Evolutionary conservation across 371 early-diverging fungal species (phyloP), one percentile per base, ranked within the genome.

Genomic region (Rhizomucor miehei): DNA sequence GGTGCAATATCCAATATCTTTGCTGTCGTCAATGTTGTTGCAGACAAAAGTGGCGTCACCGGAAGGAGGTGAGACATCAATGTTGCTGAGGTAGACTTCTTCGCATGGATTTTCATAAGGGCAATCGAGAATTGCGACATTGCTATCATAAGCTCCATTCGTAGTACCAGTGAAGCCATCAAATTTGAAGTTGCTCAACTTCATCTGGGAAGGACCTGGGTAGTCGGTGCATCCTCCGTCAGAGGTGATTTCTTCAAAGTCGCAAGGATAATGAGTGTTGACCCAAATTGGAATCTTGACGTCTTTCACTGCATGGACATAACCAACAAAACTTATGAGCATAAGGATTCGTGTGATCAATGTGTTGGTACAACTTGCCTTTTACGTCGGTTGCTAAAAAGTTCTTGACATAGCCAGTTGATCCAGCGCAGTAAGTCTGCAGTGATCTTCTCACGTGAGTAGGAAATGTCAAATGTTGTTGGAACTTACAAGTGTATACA

Each of bases 181-280:
- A 25, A 56, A 56, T 11, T n/a, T n/a, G 11, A 56, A 14, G 35
- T 49, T 49, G 56, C 49, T 49, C 10, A 49, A 43, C 35, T 56
- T 16, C 10, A 56, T 48, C 21, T 38, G 16, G 34, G 56, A 56
- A 12, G 56, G 50, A 14, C 50, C 50, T 13, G 56, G 56, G 43
- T 56, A 56, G 6, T 20, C 56, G 10, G 37, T 16, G 23, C 56
- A 56, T 3, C 56, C 50, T 21, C 56, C 56, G 24, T 56, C 56
- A n/a, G 35, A 21, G 6, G 49, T 56, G 19, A 48, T 48, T 3
- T 56, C 56, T 1, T 29, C 44, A 1, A 41, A 17, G 20, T 56
- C 41, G 21, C 56, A 56, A 14, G 56, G 56, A 35, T 56, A 56
- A 21, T 56, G 56, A 1, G 49, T 48, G 24, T 56, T 48, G 40